These are phyloP conservation scores for Scopulariopsis brevicaulis DNA, from an alignment of 2,329 filamentous ascomycete genomes.

Conservation along the genomic window DNA sequence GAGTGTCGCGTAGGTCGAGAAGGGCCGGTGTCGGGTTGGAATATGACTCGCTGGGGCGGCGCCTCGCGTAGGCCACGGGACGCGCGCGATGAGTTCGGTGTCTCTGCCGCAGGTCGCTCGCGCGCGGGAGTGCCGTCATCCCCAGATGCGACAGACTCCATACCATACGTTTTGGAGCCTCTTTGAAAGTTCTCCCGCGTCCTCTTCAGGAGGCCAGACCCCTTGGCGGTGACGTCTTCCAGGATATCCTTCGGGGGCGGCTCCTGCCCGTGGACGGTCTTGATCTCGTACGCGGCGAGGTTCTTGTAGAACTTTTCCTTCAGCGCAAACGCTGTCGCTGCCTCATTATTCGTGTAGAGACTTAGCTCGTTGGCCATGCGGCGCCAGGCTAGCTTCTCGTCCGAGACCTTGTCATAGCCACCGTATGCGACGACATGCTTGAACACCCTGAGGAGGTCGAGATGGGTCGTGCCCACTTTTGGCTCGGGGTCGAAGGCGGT, in stretches of 20 bases:
- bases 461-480: conserved; percentile 63
- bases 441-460: conserved; percentile 72
- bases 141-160: conserved; percentile 47
- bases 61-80: conserved; percentile 64
- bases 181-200: conserved; percentile 65
- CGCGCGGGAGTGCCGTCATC: conserved; percentile 48
- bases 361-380: conserved; percentile 67
- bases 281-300: conserved; percentile 78
- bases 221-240: conserved; percentile 78
- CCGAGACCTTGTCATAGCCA: conserved; percentile 76
- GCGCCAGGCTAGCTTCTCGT: conserved; percentile 78
- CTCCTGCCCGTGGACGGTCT: conserved; percentile 63
- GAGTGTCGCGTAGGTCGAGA: conserved; percentile 47
- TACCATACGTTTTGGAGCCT: conserved; percentile 36
- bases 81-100: conserved; percentile 41
- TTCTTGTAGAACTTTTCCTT: conserved; percentile 89
- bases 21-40: conserved; percentile 66
- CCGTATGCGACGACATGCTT: conserved; percentile 65
- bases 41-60: conserved; percentile 74
- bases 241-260: conserved; percentile 82
- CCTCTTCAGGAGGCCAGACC: conserved; percentile 65
- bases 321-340: conserved; percentile 74
- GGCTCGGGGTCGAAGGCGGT: conserved; percentile 71
- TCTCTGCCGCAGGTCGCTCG: conserved; percentile 37
- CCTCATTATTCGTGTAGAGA: conserved; percentile 61